Conservation (phyloP, 1,284 basidiomycete genomes). For the Stygiomarasmius scandens region DNA sequence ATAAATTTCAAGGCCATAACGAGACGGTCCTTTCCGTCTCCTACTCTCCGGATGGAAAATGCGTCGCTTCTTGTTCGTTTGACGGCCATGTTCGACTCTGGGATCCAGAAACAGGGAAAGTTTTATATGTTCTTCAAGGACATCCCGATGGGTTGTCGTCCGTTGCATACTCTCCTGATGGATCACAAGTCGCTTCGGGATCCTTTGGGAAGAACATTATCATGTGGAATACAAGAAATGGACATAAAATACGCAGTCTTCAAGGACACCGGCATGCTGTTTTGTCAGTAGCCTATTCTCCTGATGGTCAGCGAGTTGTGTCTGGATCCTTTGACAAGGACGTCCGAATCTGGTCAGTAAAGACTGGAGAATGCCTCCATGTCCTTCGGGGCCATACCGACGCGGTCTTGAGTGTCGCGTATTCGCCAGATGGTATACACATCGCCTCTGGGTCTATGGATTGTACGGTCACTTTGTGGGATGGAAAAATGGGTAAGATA, state of each 20-base stretch:
- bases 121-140: neutral
- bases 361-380: neutral
- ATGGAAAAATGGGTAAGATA: constrained; percentile 15
- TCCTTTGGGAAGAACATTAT: neutral
- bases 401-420: constrained; percentile 17
- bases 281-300: constrained; percentile 4
- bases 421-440: constrained; percentile 16
- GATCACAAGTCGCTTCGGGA: constrained; percentile 2
- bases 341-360: constrained; percentile 1
- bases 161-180: constrained; percentile 6
- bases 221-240: constrained; percentile 4
- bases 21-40: neutral
- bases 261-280: constrained; percentile 2
- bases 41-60: constrained; percentile 1
- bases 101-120: neutral
- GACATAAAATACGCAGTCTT: neutral
- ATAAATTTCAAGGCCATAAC: neutral
- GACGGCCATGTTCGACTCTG: neutral
- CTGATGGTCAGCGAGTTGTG: constrained; percentile 10
- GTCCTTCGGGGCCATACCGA: constrained; percentile 12
- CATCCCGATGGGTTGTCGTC: neutral
- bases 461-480: constrained; percentile 20
- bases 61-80: neutral
- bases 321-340: constrained; percentile 4
- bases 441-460: constrained; percentile 21